These are phyloP conservation scores for Leccinum uliginosum DNA, from an alignment of 768 basidiomycete species.

Conservation along the genomic window DNA sequence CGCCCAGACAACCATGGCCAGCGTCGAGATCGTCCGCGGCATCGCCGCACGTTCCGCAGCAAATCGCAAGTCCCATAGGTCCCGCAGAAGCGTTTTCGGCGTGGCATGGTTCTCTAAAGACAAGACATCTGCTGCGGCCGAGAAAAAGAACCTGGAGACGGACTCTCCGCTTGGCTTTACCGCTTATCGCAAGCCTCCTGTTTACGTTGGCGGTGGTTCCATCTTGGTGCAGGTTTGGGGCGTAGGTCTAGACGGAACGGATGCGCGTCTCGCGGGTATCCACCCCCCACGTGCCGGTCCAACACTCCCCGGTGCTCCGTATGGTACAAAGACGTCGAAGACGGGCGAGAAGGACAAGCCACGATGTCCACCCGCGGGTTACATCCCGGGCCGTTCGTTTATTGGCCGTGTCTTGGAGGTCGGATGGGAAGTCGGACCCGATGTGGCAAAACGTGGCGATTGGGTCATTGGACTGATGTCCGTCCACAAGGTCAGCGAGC, in stretches of 20 bases:
- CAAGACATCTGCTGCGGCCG: constrained; percentile 7
- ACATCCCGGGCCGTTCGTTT: constrained; percentile 84
- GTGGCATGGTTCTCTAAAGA: constrained; percentile 30
- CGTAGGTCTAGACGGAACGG: constrained; percentile 77
- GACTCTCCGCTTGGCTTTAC: constrained; percentile 58
- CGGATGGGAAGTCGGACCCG: constrained; percentile 60
- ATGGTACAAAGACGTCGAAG: constrained; percentile 17
- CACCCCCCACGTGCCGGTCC: constrained; percentile 14
- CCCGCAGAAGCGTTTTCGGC: constrained; percentile 24
- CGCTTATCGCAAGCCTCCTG: constrained; percentile 67
- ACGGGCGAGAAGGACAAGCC: constrained; percentile 25
- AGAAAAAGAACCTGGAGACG: constrained; percentile 8
- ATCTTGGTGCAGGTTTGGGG: constrained; percentile 87
- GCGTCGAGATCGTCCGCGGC: constrained; percentile 72
- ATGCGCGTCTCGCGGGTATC: constrained; percentile 61
- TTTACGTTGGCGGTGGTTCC: constrained; percentile 60
- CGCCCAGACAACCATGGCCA: constrained; percentile 87
- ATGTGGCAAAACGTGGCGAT: constrained; percentile 67
- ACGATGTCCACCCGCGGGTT: constrained; percentile 45
- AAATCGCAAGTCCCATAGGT: constrained; percentile 15
- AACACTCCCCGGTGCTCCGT: constrained; percentile 16
- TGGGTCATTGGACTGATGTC: constrained; percentile 84
- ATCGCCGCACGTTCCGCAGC: constrained; percentile 26
- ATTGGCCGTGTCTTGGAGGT: constrained; percentile 79
- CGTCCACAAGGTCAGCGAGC: constrained; percentile 63